Percentiles rank a stretch among this genome's conserved stretches.
Conservation (phyloP, 2,329 filamentous ascomycete genomes). For the Emmonsiellopsis sp. region DNA sequence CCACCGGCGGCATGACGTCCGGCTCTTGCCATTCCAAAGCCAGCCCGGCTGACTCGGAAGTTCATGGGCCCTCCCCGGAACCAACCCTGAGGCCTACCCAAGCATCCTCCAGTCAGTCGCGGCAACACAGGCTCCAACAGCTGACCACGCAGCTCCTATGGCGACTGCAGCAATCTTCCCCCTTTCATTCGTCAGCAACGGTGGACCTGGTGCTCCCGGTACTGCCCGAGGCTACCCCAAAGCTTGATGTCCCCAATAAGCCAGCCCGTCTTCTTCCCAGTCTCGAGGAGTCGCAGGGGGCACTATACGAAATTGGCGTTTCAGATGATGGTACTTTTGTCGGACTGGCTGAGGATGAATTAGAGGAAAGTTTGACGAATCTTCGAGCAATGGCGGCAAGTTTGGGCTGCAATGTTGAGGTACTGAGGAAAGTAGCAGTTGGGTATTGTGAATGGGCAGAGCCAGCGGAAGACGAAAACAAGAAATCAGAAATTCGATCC, state of each 20-base stretch:
- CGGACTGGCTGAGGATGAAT: constrained; percentile 79
- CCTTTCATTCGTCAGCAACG: constrained; percentile 74
- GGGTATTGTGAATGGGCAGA: constrained; percentile 62
- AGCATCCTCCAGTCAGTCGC: constrained; percentile 54
- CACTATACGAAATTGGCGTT: constrained; percentile 92
- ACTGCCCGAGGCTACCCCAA: constrained; percentile 55
- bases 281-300: constrained; percentile 84
- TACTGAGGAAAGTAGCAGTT: constrained; percentile 73
- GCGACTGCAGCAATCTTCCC: constrained; percentile 89
- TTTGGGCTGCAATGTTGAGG: constrained; percentile 74
- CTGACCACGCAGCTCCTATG: constrained; percentile 91
- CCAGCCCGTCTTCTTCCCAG: constrained; percentile 56
- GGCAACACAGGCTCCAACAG: constrained; percentile 78
- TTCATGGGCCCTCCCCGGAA: constrained; percentile 23
- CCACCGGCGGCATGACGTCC: constrained; percentile 49
- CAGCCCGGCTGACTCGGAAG: constrained; percentile 15
- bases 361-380: constrained; percentile 82
- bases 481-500: constrained; percentile 14
- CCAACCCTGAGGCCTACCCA: constrained; percentile 28
- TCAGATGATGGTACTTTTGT: constrained; percentile 88
- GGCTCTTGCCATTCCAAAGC: constrained; percentile 42
- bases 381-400: constrained; percentile 86
- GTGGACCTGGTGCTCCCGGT: constrained; percentile 66
- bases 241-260: constrained; percentile 48
- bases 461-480: constrained; percentile 19